A percentile compares a stretch with the other conserved stretches of the same genome.
phyloP scores from a whole-genome alignment of 1,139 yeast genomes.

The Blastobotrys niveus region DNA sequence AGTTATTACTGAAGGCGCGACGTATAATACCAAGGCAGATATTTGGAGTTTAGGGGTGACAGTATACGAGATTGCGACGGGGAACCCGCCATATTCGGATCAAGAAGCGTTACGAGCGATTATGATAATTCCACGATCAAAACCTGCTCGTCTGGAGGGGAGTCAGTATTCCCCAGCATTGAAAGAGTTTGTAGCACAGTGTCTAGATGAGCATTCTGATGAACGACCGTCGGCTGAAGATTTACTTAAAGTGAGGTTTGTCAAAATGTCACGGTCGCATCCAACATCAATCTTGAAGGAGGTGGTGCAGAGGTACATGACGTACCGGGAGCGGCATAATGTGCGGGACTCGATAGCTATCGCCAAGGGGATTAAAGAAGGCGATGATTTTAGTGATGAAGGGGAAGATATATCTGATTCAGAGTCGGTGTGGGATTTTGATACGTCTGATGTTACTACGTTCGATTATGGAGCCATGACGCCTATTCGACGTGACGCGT shows the following conservation, averaged over 20 bases:
- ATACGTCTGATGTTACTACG: conserved; percentile 19
- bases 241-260: conserved; percentile 64
- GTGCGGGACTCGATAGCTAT: conserved; percentile 31
- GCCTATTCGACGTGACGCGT: not conserved
- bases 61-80: conserved; percentile 89
- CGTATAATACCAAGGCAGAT: conserved; percentile 80
- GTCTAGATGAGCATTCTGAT: conserved; percentile 88
- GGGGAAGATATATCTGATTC: conserved; percentile 29
- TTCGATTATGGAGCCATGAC: conserved; percentile 12
- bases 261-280: conserved; percentile 53
- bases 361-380: conserved; percentile 18
- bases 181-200: conserved; percentile 85
- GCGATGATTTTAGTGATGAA: conserved; percentile 35
- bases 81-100: conserved; percentile 95
- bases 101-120: conserved; percentile 93
- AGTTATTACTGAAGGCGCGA: conserved; percentile 88
- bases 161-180: conserved; percentile 67
- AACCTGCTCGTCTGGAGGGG: conserved; percentile 94
- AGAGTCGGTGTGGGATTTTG: conserved; percentile 40
- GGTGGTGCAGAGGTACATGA: conserved; percentile 68
- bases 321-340: conserved; percentile 48
- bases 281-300: conserved; percentile 65
- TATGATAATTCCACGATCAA: conserved; percentile 85
- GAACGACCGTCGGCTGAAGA: conserved; percentile 89
- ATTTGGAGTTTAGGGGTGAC: conserved; percentile 95